Base-by-base conservation (phyloP, 306 rosid genomes). In the Quercus ilex region DNA sequence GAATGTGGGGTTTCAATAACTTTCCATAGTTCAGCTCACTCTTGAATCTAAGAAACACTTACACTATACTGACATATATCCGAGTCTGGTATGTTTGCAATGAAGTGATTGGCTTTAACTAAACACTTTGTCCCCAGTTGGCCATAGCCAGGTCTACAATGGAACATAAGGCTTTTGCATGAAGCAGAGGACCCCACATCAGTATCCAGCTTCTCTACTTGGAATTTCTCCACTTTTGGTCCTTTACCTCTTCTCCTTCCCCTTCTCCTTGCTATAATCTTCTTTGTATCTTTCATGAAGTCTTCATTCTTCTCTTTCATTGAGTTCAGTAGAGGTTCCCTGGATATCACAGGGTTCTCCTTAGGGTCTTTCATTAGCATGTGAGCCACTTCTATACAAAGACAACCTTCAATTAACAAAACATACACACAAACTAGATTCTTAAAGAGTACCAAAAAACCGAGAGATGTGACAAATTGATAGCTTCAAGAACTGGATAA, bases 61-160 rank as follows among this genome's bases (percentile, higher is more conserved):
- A 87, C 90, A 81, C 79, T 86, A 77, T 89, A 89, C 65, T 86
- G 92, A 78, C 86, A 83, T 46, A 88, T 75, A 80, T 88, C 88
- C 28, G 87, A 88, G 19, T 75, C 88, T 73, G 89, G 87, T 76
- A 88, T 74, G 60, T 85, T 82, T 26, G 89, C 91, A 20, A 88
- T 8, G 30, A 28, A 28, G 30, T 28, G 30, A 28, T 28, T 28
- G 30, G 30, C 30, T 28, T 28, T 28, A 28, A 28, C 3, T 28
- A 28, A 28, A 28, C 30, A 28, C 30, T 28, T 28, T 28, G 30
- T 28, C 30, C 30, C 30, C 30, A 28, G 30, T 28, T 28, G 30
- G 30, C 30, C 30, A 28, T 28, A 28, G 30, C 30, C 30, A 28
- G 30, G 30, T 28, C 30, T 28, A 28, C 30, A 3, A 28, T 28